Evolutionary conservation across 768 basidiomycete species (phyloP).

Genomic region (Pulveroboletus sp.): DNA sequence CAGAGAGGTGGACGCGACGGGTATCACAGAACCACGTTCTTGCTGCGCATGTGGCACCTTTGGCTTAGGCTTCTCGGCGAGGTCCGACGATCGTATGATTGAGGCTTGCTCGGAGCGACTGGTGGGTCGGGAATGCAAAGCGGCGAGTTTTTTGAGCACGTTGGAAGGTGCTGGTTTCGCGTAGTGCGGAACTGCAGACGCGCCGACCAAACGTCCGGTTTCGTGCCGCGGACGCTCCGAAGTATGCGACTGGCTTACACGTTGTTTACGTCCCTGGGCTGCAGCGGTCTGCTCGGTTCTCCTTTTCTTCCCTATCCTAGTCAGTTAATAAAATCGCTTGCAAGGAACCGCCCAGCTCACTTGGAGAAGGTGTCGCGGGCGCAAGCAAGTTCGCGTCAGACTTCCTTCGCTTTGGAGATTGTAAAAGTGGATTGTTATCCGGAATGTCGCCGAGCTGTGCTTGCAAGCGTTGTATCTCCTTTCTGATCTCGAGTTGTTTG

Average conservation of each 20-base stretch:
- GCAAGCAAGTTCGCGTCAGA: conserved; percentile 38
- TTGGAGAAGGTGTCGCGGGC: conserved; percentile 63
- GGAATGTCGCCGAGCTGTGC: conserved; percentile 47
- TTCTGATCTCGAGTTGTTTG: conserved; percentile 48
- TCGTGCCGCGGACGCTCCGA: conserved; percentile 16
- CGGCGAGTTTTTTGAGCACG: conserved; percentile 50
- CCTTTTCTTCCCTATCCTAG: conserved; percentile 38
- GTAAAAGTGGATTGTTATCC: conserved; percentile 18
- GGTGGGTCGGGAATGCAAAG: conserved; percentile 26
- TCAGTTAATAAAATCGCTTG: not conserved
- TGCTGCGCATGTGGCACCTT: conserved; percentile 10
- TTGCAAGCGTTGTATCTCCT: conserved; percentile 56
- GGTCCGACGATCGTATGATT: conserved; percentile 32
- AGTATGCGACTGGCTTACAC: conserved; percentile 5
- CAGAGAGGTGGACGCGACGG: conserved; percentile 3
- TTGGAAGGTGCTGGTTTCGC: conserved; percentile 48
- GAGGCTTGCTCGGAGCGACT: conserved; percentile 11
- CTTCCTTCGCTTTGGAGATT: conserved; percentile 50
- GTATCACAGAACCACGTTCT: conserved; percentile 7
- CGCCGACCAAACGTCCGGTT: conserved; percentile 6
- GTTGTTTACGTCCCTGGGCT: conserved; percentile 20
- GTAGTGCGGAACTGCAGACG: conserved; percentile 7
- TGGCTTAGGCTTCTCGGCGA: conserved; percentile 18
- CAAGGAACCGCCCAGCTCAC: conserved; percentile 37
- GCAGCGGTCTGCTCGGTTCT: conserved; percentile 35